phyloP scores from a whole-genome alignment of 2,329 filamentous ascomycete species.

The Penicillium nordicum region DNA sequence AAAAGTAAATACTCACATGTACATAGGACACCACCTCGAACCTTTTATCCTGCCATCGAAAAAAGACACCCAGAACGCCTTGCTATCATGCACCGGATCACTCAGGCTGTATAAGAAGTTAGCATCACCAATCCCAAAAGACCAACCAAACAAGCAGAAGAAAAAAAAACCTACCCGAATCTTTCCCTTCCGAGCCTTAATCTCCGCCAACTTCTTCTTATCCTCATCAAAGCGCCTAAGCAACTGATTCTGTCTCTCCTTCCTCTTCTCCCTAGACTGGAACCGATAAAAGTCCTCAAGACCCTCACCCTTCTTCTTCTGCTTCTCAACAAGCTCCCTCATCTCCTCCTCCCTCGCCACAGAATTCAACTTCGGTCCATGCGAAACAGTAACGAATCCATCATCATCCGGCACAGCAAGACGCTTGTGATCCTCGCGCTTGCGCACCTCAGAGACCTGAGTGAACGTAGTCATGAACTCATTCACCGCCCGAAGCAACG shows the following conservation, averaged over 20 bases:
- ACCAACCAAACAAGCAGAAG: background rate
- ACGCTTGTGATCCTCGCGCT: conserved; percentile 59
- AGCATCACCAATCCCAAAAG: conserved; percentile 6
- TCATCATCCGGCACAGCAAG: conserved; percentile 87
- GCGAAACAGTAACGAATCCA: conserved; percentile 87
- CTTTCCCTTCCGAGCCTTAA: conserved; percentile 65
- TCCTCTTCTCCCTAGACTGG: conserved; percentile 75
- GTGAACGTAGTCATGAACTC: conserved; percentile 79
- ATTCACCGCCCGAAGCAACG: conserved; percentile 72
- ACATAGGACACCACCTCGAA: conserved; percentile 10
- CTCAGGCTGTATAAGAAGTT: conserved; percentile 31
- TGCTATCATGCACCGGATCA: conserved; percentile 27
- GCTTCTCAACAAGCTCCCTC: conserved; percentile 55
- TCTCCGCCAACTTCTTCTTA: conserved; percentile 64
- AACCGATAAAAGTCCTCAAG: conserved; percentile 77
- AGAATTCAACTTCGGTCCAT: conserved; percentile 68
- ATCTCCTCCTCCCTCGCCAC: conserved; percentile 71
- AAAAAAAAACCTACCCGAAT: conserved; percentile 46
- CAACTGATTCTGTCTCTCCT: conserved; percentile 67
- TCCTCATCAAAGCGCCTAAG: conserved; percentile 74
- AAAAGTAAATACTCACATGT: conserved; percentile 21
- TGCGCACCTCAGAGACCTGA: conserved; percentile 63
- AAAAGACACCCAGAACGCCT: conserved; percentile 30
- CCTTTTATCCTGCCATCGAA: conserved; percentile 6
- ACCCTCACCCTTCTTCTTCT: conserved; percentile 63